Conservation (phyloP, 1,284 basidiomycete genomes). For the Tilletia indica region DNA sequence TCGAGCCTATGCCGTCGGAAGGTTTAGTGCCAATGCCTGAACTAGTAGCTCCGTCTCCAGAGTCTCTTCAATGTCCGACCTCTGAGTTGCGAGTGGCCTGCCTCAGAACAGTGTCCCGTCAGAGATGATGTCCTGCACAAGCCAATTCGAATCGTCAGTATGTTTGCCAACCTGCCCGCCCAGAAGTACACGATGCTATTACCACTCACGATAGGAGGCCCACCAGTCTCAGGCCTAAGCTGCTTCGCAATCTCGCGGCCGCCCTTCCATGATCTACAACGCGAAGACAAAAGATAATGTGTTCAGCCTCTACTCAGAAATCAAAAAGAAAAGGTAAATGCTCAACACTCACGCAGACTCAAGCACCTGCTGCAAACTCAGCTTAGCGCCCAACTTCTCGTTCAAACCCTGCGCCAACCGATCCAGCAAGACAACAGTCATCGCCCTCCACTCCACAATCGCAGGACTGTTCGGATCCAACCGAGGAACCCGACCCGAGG, state of each 20-base stretch:
- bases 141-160: neutral
- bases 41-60: too few relatives aligned
- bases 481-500: slow-evolving; percentile 60
- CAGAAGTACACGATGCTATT: neutral
- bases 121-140: slow-evolving; percentile 17
- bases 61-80: too few relatives aligned
- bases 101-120: slow-evolving; percentile 21
- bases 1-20: too few relatives aligned
- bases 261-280: slow-evolving; percentile 77
- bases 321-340: neutral
- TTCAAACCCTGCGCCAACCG: slow-evolving; percentile 32
- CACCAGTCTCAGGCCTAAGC: slow-evolving; percentile 71
- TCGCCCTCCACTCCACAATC: slow-evolving; percentile 89
- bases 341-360: slow-evolving; percentile 67
- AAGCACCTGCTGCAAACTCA: slow-evolving; percentile 78
- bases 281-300: neutral
- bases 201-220: slow-evolving; percentile 69
- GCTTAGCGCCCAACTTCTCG: slow-evolving; percentile 43
- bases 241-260: slow-evolving; percentile 79
- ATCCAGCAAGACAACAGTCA: slow-evolving; percentile 80
- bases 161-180: neutral
- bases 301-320: neutral
- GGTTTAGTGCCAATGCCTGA: too few relatives aligned
- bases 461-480: slow-evolving; percentile 78
- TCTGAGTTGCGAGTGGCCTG: too few relatives aligned